These are phyloP conservation scores for Corchorus capsularis DNA, from an alignment of 345 rosid genomes.

Conservation along the genomic window DNA sequence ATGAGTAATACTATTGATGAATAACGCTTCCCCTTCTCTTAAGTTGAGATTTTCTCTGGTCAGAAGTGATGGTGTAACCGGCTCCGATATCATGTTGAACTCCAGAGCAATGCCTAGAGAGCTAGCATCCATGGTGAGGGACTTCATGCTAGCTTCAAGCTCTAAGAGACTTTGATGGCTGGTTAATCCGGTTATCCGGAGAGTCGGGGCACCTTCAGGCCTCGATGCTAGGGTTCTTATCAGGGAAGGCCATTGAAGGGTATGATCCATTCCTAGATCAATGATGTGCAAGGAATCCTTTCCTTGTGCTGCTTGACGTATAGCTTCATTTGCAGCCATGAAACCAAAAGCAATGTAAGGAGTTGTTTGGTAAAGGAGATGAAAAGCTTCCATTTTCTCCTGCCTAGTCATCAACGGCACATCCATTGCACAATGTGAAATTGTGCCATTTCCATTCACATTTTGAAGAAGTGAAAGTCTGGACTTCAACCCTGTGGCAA, in stretches of 20 bases:
- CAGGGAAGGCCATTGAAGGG: conserved; percentile 63
- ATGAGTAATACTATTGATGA: conserved; percentile 55
- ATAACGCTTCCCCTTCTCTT: conserved; percentile 52
- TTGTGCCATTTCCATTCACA: conserved; percentile 41
- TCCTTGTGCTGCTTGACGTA: conserved; percentile 52
- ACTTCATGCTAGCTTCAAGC: conserved; percentile 40
- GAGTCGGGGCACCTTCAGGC: conserved; percentile 47
- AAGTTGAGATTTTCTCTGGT: conserved; percentile 46
- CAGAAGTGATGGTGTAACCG: conserved; percentile 37
- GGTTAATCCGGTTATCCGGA: conserved; percentile 50
- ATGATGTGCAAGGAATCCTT: conserved; percentile 46
- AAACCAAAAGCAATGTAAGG: conserved; percentile 65
- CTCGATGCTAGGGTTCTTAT: conserved; percentile 56
- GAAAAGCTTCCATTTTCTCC: conserved; percentile 63
- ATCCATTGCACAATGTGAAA: conserved; percentile 32
- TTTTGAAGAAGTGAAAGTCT: conserved; percentile 51
- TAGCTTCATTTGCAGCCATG: conserved; percentile 69
- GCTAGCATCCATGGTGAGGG: conserved; percentile 40
- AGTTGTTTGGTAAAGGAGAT: conserved; percentile 54
- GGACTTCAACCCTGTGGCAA: conserved; percentile 51
- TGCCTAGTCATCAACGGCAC: conserved; percentile 31
- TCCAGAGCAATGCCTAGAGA: conserved; percentile 43
- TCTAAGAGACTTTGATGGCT: conserved; percentile 18
- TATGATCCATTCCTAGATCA: conserved; percentile 57
- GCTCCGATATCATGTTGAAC: conserved; percentile 34